Percentiles rank a stretch among this genome's conserved stretches.
These are phyloP conservation scores for Panicum hallii DNA, from an alignment of 202 grass and related monocot genomes.

Conservation along the genomic window DNA sequence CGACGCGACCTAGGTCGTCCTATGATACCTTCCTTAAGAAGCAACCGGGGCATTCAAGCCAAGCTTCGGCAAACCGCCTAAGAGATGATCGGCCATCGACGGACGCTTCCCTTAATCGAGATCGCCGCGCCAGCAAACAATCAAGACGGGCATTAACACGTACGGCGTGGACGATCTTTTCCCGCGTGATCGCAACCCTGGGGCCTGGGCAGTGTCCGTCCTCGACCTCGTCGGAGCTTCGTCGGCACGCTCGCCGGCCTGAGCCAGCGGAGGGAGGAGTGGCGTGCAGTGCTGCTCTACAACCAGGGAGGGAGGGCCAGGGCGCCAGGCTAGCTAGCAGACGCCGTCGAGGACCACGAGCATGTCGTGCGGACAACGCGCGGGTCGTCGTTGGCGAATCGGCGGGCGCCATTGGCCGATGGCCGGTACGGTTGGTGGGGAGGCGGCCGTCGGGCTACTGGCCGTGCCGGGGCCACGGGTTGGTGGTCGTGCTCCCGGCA, in stretches of 20 bases:
- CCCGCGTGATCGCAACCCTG: neutral
- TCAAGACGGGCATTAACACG: neutral
- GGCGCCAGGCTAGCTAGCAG: neutral
- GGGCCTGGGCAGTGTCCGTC: neutral
- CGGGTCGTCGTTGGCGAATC: neutral
- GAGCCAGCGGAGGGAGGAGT: neutral
- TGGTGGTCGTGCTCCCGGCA: conserved; percentile 1
- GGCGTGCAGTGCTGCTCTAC: neutral
- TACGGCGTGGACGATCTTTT: conserved; percentile 33
- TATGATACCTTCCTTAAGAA: conserved; percentile 29
- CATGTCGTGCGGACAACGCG: neutral
- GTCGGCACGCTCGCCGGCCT: neutral
- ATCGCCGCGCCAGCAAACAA: neutral
- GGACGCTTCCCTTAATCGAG: neutral
- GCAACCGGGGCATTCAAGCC: conserved; percentile 31
- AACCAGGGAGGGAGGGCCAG: too few relatives aligned
- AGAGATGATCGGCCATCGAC: neutral
- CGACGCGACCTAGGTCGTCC: neutral
- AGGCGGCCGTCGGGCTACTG: conserved; percentile 14
- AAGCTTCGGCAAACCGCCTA: neutral
- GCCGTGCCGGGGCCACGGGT: conserved; percentile 30
- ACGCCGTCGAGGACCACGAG: neutral
- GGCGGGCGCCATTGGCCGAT: neutral
- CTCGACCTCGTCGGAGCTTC: neutral
- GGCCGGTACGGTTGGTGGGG: conserved; percentile 14